A percentile compares a stretch with the other conserved stretches of the same genome.
phyloP scores from a whole-genome alignment of 208 protist species.

The Phytomonas serpens region DNA sequence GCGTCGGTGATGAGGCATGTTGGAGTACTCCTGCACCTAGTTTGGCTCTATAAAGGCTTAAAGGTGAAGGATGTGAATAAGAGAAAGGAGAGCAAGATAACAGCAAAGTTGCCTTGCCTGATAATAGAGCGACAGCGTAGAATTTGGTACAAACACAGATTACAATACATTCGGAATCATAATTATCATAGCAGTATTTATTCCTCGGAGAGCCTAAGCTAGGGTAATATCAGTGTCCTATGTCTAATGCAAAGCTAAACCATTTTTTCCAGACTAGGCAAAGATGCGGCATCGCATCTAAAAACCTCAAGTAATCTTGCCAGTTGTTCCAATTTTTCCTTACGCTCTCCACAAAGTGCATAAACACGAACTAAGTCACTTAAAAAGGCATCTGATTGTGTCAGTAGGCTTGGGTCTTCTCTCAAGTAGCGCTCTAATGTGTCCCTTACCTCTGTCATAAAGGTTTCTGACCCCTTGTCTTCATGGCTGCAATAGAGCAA shows the following conservation, averaged over 20 bases:
- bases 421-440: conserved; percentile 55
- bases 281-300: conserved; percentile 38
- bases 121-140: conserved; percentile 6
- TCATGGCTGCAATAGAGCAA: conserved; percentile 38
- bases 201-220: background rate
- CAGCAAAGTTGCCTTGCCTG: background rate
- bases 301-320: conserved; percentile 70
- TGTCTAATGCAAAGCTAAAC: background rate
- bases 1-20: background rate
- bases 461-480: conserved; percentile 13
- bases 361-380: conserved; percentile 73
- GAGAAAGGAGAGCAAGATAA: conserved; percentile 14
- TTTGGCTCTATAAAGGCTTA: background rate
- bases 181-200: background rate
- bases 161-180: background rate
- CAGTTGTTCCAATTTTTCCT: conserved; percentile 36
- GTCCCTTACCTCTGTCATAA: conserved; percentile 19
- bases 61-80: conserved; percentile 10
- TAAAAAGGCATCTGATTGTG: conserved; percentile 61
- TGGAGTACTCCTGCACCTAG: background rate
- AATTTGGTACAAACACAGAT: background rate
- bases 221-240: conserved; percentile 3
- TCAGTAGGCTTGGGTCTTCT: conserved; percentile 40
- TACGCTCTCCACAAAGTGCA: conserved; percentile 47
- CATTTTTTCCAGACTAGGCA: conserved; percentile 39